Evolutionary conservation across 164 flowering plant genomes (phyloP), one percentile per base, ranked within the genome.

Genomic region (Houttuynia cordata): DNA sequence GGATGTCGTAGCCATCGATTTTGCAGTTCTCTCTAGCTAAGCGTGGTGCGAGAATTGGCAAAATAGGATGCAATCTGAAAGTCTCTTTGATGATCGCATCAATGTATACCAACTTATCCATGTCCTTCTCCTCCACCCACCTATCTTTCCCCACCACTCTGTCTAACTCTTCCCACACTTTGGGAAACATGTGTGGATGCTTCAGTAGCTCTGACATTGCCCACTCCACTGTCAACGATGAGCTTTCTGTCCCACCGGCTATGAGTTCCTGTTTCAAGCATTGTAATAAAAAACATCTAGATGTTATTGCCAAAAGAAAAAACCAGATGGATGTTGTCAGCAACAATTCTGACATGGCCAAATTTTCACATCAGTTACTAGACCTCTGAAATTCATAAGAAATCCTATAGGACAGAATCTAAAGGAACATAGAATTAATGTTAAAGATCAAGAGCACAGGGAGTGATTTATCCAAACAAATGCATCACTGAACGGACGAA

Each of bases 181-280:
- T 53, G 4, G 5, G 12, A 8, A 53, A 20, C n/a, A 39, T 41
- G 10, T 21, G 42, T 15, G 60, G 60, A 57, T 57, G 60, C 22
- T 57, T 57, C 60, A 57, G 19, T 18, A 57, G 60, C 39, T 57
- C 60, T 41, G 60, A 57, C 4, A 57, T 57, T 20, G 47, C 42
- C 60, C 47, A 57, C 5, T 57, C 60, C 6, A 57, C 39, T 57
- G 60, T 34, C 4, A 41, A 13, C 7, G 60, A 19, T 30, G 60
- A 34, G 37, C 40, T 34, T 20, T 57, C 60, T 41, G 40, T 57
- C 21, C 45, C 42, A 8, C 45, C 60, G 13, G 18, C 47, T 30
- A 57, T 39, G 22, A 39, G n/a, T 14, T 57, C 56, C 56, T 53
- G 24, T 4, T 2, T 4, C 22, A 53, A 53, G 24, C 3, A 23